Evolutionary conservation across 2,329 filamentous ascomycete genomes (phyloP), one percentile per base, ranked within the genome.

Genomic region (Thermoascus crustaceus): DNA sequence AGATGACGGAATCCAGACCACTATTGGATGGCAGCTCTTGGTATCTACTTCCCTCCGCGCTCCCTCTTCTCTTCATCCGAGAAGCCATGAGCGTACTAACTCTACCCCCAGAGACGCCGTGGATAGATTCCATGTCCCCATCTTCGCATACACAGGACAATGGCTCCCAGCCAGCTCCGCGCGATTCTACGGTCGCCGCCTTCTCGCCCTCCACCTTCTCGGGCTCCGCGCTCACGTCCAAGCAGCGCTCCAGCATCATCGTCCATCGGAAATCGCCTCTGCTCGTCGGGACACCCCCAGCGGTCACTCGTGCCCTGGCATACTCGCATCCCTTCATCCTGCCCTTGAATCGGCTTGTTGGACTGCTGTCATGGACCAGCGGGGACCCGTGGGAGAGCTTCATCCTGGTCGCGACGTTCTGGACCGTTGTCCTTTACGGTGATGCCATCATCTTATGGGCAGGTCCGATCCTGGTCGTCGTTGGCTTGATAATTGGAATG

Each of bases 371-470:
- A 65, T 98, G 91, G 91, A 94, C 86, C 6, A 88, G 83, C 1
- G 83, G 77, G 24, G 91, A 98, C 57, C 80, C 88, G 0, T 98
- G 89, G 89, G 87, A 96, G 69, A 95, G 88, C 69, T 98, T 96
- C 55, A 69, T 98, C 42, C 61, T 98, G 20, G 73, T 98, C 3
- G 80, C 80, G 11, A 72, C 67, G 20, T 98, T 94, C 56, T 98
- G 91, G 91, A 82, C 79, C 3, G 64, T 80, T 7, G 81, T 85
- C 9, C 71, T 95, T 13, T 96, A 96, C 57, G 88, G 87, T 31
- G 87, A 93, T 66, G 68, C 76, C 13, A 69, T 94, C n/a, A 70
- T 94, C 46, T 75, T 83, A 47, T 82, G 79, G 61, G 82, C 82
- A 1, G 91, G 88, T 0, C 91, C 91, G 3, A 71, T 96, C 32